A percentile compares a stretch with the other conserved stretches of the same genome.
phyloP scores from a whole-genome alignment of 352 stramenopile species.

The Globisporangium ultimum region DNA sequence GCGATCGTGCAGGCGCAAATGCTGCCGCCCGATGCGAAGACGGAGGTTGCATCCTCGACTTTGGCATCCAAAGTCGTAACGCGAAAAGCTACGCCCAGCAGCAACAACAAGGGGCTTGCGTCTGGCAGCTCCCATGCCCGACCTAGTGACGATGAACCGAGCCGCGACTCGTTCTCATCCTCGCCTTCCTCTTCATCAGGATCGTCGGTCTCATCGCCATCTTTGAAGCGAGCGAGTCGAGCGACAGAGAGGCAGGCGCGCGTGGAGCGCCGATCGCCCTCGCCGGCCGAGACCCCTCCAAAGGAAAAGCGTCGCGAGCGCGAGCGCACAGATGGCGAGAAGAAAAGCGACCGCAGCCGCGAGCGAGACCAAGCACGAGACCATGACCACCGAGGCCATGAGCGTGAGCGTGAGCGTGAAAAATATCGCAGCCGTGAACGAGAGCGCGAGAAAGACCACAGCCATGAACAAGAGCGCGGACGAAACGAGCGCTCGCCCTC shows the following conservation, averaged over 20 bases:
- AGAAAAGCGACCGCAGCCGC: conserved; percentile 19
- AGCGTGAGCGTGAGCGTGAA: conserved; percentile 7
- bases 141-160: conserved; percentile 9
- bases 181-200: conserved; percentile 18
- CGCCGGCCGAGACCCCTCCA: conserved; percentile 19
- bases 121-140: not conserved
- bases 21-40: conserved; percentile 6
- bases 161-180: conserved; percentile 17
- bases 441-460: conserved; percentile 7
- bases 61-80: not conserved
- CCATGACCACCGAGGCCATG: not conserved
- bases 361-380: conserved; percentile 25
- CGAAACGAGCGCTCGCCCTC: conserved; percentile 11
- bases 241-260: conserved; percentile 4
- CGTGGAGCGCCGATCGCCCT: conserved; percentile 22
- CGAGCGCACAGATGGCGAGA: conserved; percentile 1
- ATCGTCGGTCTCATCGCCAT: conserved; percentile 12
- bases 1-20: conserved; percentile 11
- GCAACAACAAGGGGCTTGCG: not conserved
- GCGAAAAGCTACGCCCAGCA: not conserved
- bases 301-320: conserved; percentile 11
- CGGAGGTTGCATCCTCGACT: not conserved
- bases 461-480: conserved; percentile 20
- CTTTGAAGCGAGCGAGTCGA: conserved; percentile 3
- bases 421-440: conserved; percentile 11